phyloP scores from a whole-genome alignment of 371 early-diverging fungal genomes.

The Blakeslea trispora region DNA sequence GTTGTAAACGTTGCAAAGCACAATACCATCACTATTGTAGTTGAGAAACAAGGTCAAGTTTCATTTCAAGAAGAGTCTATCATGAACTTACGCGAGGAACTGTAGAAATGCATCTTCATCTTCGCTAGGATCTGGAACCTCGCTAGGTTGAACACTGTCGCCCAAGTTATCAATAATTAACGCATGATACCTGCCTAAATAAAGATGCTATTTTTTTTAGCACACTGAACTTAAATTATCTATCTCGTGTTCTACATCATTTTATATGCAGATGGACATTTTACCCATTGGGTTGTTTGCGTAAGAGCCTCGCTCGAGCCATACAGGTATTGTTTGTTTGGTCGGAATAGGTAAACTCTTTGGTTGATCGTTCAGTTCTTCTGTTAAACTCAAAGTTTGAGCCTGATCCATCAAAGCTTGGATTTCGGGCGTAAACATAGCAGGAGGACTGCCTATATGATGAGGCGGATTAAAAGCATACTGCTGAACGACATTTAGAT shows the following conservation, averaged over 20 bases:
- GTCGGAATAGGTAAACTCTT: background rate
- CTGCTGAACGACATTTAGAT: constrained; percentile 35
- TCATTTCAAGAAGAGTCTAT: no score
- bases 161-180: constrained; percentile 40
- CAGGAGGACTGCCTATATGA: constrained; percentile 44
- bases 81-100: constrained; percentile 46
- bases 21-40: constrained; percentile 44
- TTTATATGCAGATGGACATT: background rate
- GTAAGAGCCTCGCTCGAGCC: constrained; percentile 41
- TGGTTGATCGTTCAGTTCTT: background rate
- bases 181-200: constrained; percentile 44
- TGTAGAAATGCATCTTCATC: constrained; percentile 50
- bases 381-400: constrained; percentile 21
- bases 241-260: background rate
- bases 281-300: constrained; percentile 40
- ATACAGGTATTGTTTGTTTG: constrained; percentile 27
- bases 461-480: constrained; percentile 50
- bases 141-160: constrained; percentile 12
- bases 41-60: no score
- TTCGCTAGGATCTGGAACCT: constrained; percentile 42
- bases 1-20: constrained; percentile 59
- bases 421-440: constrained; percentile 39
- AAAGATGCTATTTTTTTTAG: background rate
- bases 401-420: constrained; percentile 37
- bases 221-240: no score